Evolutionary conservation across 2,329 filamentous ascomycete species (phyloP), one percentile per base, ranked within the genome.

Genomic region (Colletotrichum kahawae): DNA sequence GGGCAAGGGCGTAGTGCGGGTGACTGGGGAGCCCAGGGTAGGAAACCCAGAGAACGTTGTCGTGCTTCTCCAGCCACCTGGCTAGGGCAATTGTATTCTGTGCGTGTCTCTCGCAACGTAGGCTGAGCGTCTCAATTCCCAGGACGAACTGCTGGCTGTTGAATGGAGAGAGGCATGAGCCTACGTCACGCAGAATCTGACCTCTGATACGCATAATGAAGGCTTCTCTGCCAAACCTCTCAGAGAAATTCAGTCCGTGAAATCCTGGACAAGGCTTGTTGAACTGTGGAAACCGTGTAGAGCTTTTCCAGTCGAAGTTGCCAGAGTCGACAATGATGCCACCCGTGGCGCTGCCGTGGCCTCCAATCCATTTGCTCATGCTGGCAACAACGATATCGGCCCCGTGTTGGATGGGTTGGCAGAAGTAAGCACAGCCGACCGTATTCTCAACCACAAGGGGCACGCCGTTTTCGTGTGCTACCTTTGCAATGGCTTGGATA

Each of bases 321-420:
- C 43, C 92, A 71, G 90, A 89, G 82, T 94, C 92, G 65, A 94
- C 86, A 14, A 94, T 88, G 27, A 94, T 87, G 70, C 93, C 92
- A 48, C 88, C 93, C 78, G 94, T 92, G n/a, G 92, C 93, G 31
- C 92, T 93, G 38, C 93, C 93, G 80, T 94, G 93, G 31, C 92
- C 93, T 63, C 93, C 92, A 71, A 94, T 94, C 93, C 92, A 94
- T 81, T 94, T 94, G 5, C 92, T 94, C 16, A 91, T 92, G 43
- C 90, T 92, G 84, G 94, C 92, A n/a, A 93, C 91, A 66, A 94
- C 89, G 71, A 94, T 94, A 78, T 94, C 92, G 66, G 91, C 93
- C 76, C 93, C 93, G 79, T 93, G 91, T 67, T 92, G 89, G 79
- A 94, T 93, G 16, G 92, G 93, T 14, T 91, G 88, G 78, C 87